Percentiles rank a stretch among this genome's conserved stretches.
phyloP scores from a whole-genome alignment of 2,329 filamentous ascomycete genomes.

The Arthrobotrys conoides region DNA sequence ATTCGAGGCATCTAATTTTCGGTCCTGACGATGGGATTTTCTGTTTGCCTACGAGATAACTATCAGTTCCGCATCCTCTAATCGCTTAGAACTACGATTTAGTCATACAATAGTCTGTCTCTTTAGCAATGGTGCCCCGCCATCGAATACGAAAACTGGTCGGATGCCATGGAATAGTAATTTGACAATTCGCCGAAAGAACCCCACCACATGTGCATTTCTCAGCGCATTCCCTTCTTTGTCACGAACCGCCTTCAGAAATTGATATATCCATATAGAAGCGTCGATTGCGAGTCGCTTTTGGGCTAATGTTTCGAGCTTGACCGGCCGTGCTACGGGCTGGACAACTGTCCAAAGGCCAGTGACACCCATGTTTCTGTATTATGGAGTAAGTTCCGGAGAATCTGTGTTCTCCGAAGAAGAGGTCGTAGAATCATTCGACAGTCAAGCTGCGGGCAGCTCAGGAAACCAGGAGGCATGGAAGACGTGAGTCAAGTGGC shows the following conservation, averaged over 20 bases:
- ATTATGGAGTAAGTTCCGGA: conserved; percentile 24
- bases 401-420: conserved; percentile 35
- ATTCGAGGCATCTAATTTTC: conserved; percentile 89
- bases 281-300: conserved; percentile 97
- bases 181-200: conserved; percentile 98
- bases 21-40: conserved; percentile 84
- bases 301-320: conserved; percentile 94
- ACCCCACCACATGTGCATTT: conserved; percentile 95
- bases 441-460: conserved; percentile 35
- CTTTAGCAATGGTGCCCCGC: conserved; percentile 91
- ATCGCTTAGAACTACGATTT: not conserved
- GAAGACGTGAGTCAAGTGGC: conserved; percentile 52
- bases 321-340: conserved; percentile 94
- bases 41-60: conserved; percentile 70
- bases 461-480: conserved; percentile 7
- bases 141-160: conserved; percentile 98
- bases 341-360: conserved; percentile 97
- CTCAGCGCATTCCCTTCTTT: conserved; percentile 97
- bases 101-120: conserved; percentile 82
- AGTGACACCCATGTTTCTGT: conserved; percentile 86
- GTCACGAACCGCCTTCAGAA: conserved; percentile 97
- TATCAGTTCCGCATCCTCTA: not conserved
- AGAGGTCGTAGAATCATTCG: conserved; percentile 31
- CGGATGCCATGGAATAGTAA: conserved; percentile 95
- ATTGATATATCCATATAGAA: conserved; percentile 99